Base-by-base conservation (phyloP, 2,329 filamentous ascomycete species). In the Beauveria sp. region DNA sequence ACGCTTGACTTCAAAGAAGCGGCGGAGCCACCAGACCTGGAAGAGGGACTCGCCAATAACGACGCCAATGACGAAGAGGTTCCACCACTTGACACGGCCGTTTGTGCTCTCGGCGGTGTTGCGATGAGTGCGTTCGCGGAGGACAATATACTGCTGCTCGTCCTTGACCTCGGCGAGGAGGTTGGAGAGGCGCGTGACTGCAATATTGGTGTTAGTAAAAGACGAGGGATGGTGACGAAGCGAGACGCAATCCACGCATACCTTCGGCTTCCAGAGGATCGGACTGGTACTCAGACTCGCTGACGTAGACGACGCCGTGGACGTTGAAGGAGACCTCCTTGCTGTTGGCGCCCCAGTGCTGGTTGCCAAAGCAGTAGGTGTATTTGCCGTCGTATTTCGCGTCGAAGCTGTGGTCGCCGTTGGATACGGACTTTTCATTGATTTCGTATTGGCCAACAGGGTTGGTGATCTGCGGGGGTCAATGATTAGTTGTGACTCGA, bases 311-410 rank as follows among this genome's bases (percentile, higher is more conserved):
- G 67, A 99, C 91, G 69, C 95, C 95, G 78, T 99, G 95, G 58
- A 99, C 95, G 76, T 99, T 99, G 86, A 99, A 99, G 62, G 91
- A 96, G 60, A 99, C 93, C 76, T 99, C 95, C 79, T 99, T 99
- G 74, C 87, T 96, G 76, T 91, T 91, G 63, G 93, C 92, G 63
- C 91, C 90, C 92, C 93, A 99, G 76, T 95, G 89, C 81, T 98
- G 93, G 78, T 99, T 99, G 78, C 95, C 96, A 80, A 99, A 99
- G 86, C 95, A 99, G 86, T 99, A 99, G 62, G 85, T 81, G 80
- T 90, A 97, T 78, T 90, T 92, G 67, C 95, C 95, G 75, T 99
- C 93, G 72, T 87, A 79, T 69, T 83, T 80, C 57, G 95, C 93
- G 45, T 87, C 89, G 78, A 99, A 98, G 63, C 90, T 90, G 80